Evolutionary conservation across 805 yeast genomes (phyloP).

Genomic region (Saccharomycopsis malanga): DNA sequence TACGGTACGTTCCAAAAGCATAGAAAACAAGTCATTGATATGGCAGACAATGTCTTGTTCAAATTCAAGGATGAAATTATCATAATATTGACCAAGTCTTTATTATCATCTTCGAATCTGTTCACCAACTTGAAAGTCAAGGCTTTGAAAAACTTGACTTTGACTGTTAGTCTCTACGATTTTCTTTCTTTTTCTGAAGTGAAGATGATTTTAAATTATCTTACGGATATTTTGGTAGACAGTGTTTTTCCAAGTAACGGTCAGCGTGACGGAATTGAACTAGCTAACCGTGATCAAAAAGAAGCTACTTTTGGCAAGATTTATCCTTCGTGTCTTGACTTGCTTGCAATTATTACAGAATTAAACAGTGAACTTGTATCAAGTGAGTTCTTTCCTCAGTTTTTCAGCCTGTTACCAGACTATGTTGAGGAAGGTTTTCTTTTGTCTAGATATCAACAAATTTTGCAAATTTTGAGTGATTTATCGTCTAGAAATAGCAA

Average conservation of each 20-base stretch:
- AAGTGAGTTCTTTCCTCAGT: constrained; percentile 13
- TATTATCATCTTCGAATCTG: constrained; percentile 56
- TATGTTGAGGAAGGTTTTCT: background rate
- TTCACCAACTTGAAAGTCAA: constrained; percentile 66
- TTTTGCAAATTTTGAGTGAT: constrained; percentile 25
- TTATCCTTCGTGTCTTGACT: constrained; percentile 8
- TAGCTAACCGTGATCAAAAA: background rate
- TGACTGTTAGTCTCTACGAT: constrained; percentile 42
- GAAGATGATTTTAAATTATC: constrained; percentile 53
- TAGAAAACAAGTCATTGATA: background rate
- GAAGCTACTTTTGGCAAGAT: constrained; percentile 8
- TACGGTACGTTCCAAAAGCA: constrained; percentile 26
- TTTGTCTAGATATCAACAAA: constrained; percentile 1
- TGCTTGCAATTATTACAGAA: constrained; percentile 6
- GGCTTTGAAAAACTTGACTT: constrained; percentile 57
- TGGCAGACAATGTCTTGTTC: constrained; percentile 32
- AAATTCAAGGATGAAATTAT: constrained; percentile 60
- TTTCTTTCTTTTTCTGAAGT: constrained; percentile 51
- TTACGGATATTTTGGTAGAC: constrained; percentile 53
- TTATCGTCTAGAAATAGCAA: constrained; percentile 31
- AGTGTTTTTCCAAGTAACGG: constrained; percentile 25
- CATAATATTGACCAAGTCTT: constrained; percentile 57
- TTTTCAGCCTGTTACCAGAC: constrained; percentile 14
- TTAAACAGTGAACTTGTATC: constrained; percentile 15
- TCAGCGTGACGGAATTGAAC: background rate